Base-by-base conservation (phyloP, 2,329 filamentous ascomycete species). In the Nemania bipapillata region DNA sequence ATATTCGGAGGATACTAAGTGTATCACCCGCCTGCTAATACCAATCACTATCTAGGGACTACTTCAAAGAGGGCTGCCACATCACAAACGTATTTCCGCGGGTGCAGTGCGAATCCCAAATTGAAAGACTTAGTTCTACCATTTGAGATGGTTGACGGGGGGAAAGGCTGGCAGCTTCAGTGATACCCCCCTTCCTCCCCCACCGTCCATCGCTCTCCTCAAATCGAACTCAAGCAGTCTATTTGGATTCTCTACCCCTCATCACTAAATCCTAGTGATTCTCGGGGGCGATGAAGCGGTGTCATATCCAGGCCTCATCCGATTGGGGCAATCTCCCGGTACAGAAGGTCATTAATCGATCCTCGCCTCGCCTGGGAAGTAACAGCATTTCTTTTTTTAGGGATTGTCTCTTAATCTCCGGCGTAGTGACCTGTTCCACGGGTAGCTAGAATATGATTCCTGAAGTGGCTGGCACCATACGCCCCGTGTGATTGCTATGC, bases 221-320 rank as follows among this genome's bases (percentile, higher is more conserved):
- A 35, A 52, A 66, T 53, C 32, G 45, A 20, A 28, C 58, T 40
- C 32, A 28, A 30, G 37, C 4, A 6, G 20, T 8, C 5, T 35
- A 8, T 45, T 15, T 11, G 17, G 15, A n/a, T 26, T 9, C 24
- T 26, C 26, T 26, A 45, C 57, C 57, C 64, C 57, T 58, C 58
- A n/a, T 50, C 35, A 24, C 2, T 9, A 17, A 15, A 15, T 5
- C 20, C 26, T 3, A 24, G 32, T 54, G 3, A 45, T 15, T 45
- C 2, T 59, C 42, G 52, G 5, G n/a, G 53, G 22, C 52, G 35
- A 47, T 37, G 42, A 53, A 37, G 37, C 2, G 24, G 28, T 17
- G 35, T 54, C 17, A 20, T 26, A 8, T 17, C 42, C 20, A 47
- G 3, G 40, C 20, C 17, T n/a, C 15, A 4, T 45, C 20, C 40